Conservation (phyloP, 2,329 filamentous ascomycete species). For the Amylocarpus encephaloides region DNA sequence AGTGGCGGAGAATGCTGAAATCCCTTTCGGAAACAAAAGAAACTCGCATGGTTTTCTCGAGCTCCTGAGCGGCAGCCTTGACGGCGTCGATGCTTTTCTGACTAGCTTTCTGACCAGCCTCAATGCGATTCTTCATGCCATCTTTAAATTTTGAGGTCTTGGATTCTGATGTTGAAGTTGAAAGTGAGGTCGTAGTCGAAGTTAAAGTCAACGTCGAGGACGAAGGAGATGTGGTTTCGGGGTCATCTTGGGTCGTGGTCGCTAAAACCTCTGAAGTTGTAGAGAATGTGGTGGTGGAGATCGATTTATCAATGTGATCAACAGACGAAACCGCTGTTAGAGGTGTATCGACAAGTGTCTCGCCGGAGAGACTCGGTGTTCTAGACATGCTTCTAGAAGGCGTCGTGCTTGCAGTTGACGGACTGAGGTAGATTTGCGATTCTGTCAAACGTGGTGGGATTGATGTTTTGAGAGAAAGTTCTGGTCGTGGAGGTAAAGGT, state of each 20-base stretch:
- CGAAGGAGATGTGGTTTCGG: not conserved
- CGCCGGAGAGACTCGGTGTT: not conserved
- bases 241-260: too few species aligned
- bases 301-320: slow-evolving; percentile 1
- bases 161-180: not conserved
- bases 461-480: slow-evolving; percentile 6
- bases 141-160: not conserved
- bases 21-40: slow-evolving; percentile 62
- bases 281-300: not conserved
- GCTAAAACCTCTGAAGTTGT: not conserved
- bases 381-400: not conserved
- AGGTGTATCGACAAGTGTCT: not conserved
- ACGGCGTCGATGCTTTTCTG: slow-evolving; percentile 1
- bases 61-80: slow-evolving; percentile 39
- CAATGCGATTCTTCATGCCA: too few species aligned
- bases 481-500: not conserved
- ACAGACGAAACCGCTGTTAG: slow-evolving; percentile 4
- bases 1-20: slow-evolving; percentile 61
- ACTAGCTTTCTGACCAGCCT: too few species aligned
- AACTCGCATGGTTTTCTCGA: slow-evolving; percentile 58
- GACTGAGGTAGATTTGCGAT: slow-evolving; percentile 9
- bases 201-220: too few species aligned
- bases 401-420: not conserved
- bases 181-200: too few species aligned
- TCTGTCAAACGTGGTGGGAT: slow-evolving; percentile 5